These are phyloP conservation scores for Paxillus involutus DNA, from an alignment of 768 basidiomycete species.

Conservation along the genomic window DNA sequence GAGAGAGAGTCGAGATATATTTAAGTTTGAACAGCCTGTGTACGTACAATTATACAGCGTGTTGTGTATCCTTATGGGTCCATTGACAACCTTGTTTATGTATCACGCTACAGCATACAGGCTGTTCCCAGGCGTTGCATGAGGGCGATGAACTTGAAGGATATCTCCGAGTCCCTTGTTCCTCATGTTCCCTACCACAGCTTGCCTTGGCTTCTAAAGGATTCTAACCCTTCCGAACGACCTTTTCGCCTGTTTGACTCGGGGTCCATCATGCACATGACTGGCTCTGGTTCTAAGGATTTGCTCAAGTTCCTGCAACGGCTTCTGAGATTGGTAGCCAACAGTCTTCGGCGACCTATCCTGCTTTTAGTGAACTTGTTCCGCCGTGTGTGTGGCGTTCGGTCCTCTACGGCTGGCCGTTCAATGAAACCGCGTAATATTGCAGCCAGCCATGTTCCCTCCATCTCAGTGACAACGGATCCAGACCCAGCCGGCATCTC, in stretches of 20 bases:
- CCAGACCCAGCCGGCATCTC: background rate
- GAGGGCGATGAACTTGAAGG: no score
- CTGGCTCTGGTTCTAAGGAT: background rate
- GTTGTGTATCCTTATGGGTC: conserved; percentile 1
- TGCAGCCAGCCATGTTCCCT: background rate
- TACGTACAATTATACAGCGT: no score
- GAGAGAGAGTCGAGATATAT: no score
- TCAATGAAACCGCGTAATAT: background rate
- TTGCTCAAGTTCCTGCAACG: background rate
- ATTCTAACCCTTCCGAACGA: background rate
- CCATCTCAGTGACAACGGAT: background rate
- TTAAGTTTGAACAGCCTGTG: no score
- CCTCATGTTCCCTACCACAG: background rate
- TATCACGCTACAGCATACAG: no score
- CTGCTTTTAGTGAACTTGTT: background rate
- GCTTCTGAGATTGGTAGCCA: background rate
- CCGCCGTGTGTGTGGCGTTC: background rate
- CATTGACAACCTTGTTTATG: background rate
- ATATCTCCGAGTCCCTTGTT: background rate
- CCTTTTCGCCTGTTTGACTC: background rate
- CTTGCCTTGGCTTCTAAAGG: background rate
- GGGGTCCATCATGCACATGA: background rate
- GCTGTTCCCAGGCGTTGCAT: background rate
- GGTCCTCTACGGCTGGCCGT: background rate
- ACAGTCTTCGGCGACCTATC: background rate